Evolutionary conservation across 2,329 filamentous ascomycete genomes (phyloP), one percentile per base, ranked within the genome.

Genomic region (Epichloe festucae): DNA sequence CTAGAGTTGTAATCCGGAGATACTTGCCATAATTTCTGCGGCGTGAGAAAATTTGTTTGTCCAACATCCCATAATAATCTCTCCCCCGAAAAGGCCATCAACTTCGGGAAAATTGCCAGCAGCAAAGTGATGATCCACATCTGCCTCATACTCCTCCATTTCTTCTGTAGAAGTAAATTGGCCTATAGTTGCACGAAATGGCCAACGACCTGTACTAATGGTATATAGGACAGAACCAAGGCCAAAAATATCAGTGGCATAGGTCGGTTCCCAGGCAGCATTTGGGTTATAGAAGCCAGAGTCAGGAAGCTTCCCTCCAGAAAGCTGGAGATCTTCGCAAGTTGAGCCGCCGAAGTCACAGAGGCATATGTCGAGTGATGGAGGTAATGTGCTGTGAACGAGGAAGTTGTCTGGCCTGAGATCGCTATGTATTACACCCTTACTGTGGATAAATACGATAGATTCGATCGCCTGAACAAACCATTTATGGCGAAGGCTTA

Each of bases 61-160:
- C 51, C 54, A 55, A 50, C 51, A 55, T 4, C 49, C 49, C 23
- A 50, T 12, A 15, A 53, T 53, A 39, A 53, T 21, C 3, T 50
- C 4, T 49, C 51, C 12, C 53, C 53, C 19, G 19, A 48, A 55
- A 7, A 47, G 21, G 14, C 42, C 42, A 1, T 27, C 42, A 6
- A 44, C 42, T 5, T 44, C 14, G 2, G 42, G 42, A 11, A 31
- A 44, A 31, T 15, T 15, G 5, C 42, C 23, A 21, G 1, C 3
- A 19, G 11, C 11, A 7, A 44, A 31, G 11, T 23, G 42, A 1
- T 5, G 2, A 15, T 31, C 21, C 1, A 44, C 42, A 8, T 44
- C 21, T 7, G 21, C 12, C 42, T 31, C 11, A 14, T 27, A 44
- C 42, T 27, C 42, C 1, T 44, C 21, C 12, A 3, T 31, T 3